These are phyloP conservation scores for Cryphonectria radicalis DNA, from an alignment of 2,329 filamentous ascomycete genomes.

Conservation along the genomic window DNA sequence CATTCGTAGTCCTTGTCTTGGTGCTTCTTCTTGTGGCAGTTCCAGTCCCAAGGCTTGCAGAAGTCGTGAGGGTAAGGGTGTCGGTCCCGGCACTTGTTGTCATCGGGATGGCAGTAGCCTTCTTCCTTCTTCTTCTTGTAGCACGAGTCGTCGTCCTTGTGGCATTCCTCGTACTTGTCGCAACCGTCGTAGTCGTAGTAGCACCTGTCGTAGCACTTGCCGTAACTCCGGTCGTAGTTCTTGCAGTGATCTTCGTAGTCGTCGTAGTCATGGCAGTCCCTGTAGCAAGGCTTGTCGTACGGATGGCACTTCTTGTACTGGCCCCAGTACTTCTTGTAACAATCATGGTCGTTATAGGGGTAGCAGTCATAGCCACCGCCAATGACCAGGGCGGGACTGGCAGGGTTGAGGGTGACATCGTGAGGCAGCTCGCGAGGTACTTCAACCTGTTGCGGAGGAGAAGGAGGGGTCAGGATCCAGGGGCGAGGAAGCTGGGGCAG, in stretches of 20 bases:
- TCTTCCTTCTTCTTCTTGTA: conserved; percentile 18
- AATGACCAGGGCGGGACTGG: conserved; percentile 1
- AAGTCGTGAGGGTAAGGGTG: conserved; percentile 17
- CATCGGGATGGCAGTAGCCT: conserved; percentile 4
- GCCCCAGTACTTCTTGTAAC: conserved; percentile 22
- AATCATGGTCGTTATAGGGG: conserved; percentile 12
- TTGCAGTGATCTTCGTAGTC: conserved; percentile 21
- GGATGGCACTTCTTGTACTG: conserved; percentile 21
- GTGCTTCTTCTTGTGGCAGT: conserved; percentile 17
- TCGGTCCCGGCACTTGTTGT: conserved; percentile 3
- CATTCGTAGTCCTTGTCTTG: conserved; percentile 21
- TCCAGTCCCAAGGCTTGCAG: conserved; percentile 22
- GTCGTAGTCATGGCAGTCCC: conserved; percentile 20
- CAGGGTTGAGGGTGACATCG: conserved; percentile 7
- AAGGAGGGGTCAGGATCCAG: not conserved
- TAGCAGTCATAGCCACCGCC: conserved; percentile 12
- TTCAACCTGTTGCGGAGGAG: not conserved
- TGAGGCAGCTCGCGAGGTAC: not conserved
- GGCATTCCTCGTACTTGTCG: conserved; percentile 16
- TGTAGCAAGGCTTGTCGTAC: conserved; percentile 22
- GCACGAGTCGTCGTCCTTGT: conserved; percentile 10
- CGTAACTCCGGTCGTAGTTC: conserved; percentile 8
- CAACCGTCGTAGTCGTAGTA: conserved; percentile 21
- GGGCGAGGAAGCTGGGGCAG: not conserved
- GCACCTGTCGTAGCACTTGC: conserved; percentile 16